Base-by-base conservation (phyloP, 1,139 yeast genomes). In the Kazachstania sp. region DNA sequence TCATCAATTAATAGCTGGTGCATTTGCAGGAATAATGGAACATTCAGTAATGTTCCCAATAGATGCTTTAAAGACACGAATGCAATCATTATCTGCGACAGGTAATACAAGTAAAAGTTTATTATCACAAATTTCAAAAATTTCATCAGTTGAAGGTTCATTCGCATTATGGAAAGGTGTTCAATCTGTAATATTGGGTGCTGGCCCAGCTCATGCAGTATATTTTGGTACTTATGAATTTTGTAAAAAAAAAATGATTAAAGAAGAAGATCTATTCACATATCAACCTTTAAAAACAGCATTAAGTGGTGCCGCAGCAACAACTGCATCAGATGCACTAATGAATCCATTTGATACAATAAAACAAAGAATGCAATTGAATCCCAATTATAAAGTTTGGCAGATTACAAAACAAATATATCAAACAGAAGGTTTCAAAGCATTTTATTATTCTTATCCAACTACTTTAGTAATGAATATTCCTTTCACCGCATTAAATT, bases 181-280 rank as follows among this genome's bases (percentile, higher is more conserved):
- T 36, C 82, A 90, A 16, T 86, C 96, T 1, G 95, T 92, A 53
- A 81, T 90, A 8, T 65, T 90, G 52, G 98, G 98, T 41, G 97
- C 98, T 11, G 98, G 98, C 6, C 98, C 98, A 2, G 97, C 98
- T 9, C 98, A 92, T 69, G 98, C 98, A 1, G 84, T 92, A 13
- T 92, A 92, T 68, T 92, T 90, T 67, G 83, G 92, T 20, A 95
- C 94, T 9, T 92, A 88, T 68, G 98, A 92, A 68, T 75, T 83
- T 43, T 77, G 90, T 50, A 90, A 90, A 65, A 48, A 57, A 26
- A 50, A 52, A 18, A 50, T 68, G 35, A 59, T 62, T 32, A 55
- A 57, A 30, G 57, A 54, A 20, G 54, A 56, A 38, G 61, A 62
- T 20, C 56, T 62, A 6, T 66, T 65, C 46, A 58, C 64, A 5